phyloP scores from a whole-genome alignment of 495 filamentous ascomycete species.

The Tuber umbilicatum region DNA sequence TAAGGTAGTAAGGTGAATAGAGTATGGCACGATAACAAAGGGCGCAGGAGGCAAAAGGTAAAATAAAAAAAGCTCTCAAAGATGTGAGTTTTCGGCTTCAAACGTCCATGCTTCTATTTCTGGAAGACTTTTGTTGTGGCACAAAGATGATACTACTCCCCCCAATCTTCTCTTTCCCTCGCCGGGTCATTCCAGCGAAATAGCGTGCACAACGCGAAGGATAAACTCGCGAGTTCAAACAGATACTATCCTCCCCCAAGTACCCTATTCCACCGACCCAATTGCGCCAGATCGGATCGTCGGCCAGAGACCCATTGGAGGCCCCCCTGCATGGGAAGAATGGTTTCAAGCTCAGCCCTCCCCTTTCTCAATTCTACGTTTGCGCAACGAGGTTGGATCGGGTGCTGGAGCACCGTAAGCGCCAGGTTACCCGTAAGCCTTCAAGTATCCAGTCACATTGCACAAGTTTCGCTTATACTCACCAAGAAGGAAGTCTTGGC shows the following conservation, averaged over 20 bases:
- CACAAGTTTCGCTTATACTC: not conserved
- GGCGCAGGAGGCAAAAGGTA: not conserved
- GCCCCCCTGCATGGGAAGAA: not conserved
- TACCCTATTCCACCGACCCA: not conserved
- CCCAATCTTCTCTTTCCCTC: not conserved
- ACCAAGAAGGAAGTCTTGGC: not conserved
- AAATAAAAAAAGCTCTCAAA: not conserved
- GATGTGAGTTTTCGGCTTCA: not conserved
- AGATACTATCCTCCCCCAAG: not conserved
- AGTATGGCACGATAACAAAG: not conserved
- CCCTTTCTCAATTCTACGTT: not conserved
- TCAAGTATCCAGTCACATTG: not conserved
- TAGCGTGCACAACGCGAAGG: not conserved
- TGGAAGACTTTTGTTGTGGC: not conserved
- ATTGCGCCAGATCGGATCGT: not conserved
- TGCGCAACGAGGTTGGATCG: not conserved
- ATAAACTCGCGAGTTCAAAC: not conserved
- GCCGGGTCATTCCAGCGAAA: not conserved
- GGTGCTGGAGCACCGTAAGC: not conserved
- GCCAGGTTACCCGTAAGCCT: not conserved
- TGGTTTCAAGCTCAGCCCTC: not conserved
- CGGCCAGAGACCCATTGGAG: not conserved
- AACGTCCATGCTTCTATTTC: constrained; percentile 4
- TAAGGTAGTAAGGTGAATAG: not conserved
- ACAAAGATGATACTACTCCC: not conserved